A percentile compares a stretch with the other conserved stretches of the same genome.
Conservation (phyloP, 176 grass and related monocot species). For the Juncus inflexus region DNA sequence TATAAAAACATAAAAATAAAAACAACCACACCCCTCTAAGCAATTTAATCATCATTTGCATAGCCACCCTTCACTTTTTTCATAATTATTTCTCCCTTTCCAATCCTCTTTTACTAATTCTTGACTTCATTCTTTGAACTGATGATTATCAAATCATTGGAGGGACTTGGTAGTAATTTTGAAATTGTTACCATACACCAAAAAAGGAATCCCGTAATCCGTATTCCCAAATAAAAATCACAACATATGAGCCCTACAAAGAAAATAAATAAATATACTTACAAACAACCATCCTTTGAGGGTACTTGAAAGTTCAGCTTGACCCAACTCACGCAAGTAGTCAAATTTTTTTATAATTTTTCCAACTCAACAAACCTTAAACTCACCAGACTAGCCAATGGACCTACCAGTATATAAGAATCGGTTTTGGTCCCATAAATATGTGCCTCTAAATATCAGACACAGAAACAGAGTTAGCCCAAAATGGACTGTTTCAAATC, state of each 20-base stretch:
- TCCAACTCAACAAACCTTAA: slow-evolving; percentile 54
- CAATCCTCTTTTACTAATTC: background rate
- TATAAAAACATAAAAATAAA: too few relatives aligned
- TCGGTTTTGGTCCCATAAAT: slow-evolving; percentile 15
- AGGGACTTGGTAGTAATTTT: too few relatives aligned
- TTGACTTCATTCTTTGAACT: too few relatives aligned
- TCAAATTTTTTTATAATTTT: slow-evolving; percentile 15
- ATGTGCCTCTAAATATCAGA: slow-evolving; percentile 27
- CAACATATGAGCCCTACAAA: background rate
- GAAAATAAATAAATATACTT: background rate
- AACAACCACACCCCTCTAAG: slow-evolving; percentile 28
- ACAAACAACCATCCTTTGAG: slow-evolving; percentile 3
- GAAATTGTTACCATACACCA: too few relatives aligned
- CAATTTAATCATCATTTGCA: slow-evolving; percentile 1
- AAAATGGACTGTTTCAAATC: slow-evolving; percentile 21
- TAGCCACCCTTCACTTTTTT: background rate
- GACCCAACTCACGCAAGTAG: slow-evolving; percentile 10
- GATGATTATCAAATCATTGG: too few relatives aligned
- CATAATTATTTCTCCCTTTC: background rate
- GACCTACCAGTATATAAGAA: slow-evolving; percentile 37
- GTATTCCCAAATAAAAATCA: too few relatives aligned
- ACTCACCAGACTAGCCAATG: slow-evolving; percentile 43
- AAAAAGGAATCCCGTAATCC: too few relatives aligned
- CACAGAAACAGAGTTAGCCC: background rate
- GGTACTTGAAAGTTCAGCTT: slow-evolving; percentile 28